phyloP scores from a whole-genome alignment of 2,329 filamentous ascomycete species.

The Colletotrichum sublineola region DNA sequence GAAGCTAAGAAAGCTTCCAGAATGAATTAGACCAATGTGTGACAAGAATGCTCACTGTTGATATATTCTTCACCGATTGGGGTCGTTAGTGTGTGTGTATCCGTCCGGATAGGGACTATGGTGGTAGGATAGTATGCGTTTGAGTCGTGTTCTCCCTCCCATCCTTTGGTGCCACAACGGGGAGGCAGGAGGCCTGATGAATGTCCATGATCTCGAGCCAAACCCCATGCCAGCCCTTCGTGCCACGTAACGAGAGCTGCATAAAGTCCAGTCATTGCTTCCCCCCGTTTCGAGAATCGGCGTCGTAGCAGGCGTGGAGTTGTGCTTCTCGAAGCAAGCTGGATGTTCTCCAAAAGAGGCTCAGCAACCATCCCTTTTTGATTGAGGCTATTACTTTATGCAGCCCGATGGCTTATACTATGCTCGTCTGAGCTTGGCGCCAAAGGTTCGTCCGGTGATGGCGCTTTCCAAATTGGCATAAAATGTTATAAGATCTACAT shows the following conservation, averaged over 20 bases:
- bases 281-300: slow-evolving; percentile 22
- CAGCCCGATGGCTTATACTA: neutral
- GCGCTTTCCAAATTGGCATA: neutral
- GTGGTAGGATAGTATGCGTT: neutral
- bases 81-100: neutral
- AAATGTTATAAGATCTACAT: neutral
- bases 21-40: neutral
- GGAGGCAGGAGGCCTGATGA: neutral
- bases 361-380: neutral
- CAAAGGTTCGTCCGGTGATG: slow-evolving; percentile 9
- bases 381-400: neutral
- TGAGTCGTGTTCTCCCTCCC: slow-evolving; percentile 26
- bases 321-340: neutral
- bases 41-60: too few relatives aligned
- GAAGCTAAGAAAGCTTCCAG: slow-evolving; percentile 2
- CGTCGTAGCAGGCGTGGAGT: slow-evolving; percentile 23
- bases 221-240: neutral
- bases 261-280: slow-evolving; percentile 15
- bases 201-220: neutral
- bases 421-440: neutral
- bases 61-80: too few relatives aligned
- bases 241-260: neutral
- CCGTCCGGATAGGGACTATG: too few relatives aligned
- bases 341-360: neutral
- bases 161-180: too few relatives aligned